A percentile compares a stretch with the other conserved stretches of the same genome.
phyloP scores from a whole-genome alignment of 371 early-diverging fungal genomes.

The Batkoa obscura region DNA sequence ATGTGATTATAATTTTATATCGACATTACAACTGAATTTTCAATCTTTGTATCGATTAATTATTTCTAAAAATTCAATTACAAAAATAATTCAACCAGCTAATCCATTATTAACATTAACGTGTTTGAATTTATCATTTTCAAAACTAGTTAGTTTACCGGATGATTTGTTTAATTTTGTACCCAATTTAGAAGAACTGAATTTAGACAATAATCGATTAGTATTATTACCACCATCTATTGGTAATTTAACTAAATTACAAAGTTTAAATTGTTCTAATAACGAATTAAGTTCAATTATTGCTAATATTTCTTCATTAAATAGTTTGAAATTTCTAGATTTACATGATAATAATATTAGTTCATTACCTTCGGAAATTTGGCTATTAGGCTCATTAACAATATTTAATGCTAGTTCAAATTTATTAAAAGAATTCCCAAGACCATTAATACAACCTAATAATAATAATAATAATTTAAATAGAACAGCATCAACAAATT shows the following conservation, averaged over 20 bases:
- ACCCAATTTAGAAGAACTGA: constrained; percentile 29
- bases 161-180: constrained; percentile 34
- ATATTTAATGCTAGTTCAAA: constrained; percentile 57
- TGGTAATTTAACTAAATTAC: constrained; percentile 26
- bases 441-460: not conserved
- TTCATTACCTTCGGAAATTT: constrained; percentile 63
- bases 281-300: constrained; percentile 44
- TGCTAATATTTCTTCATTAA: constrained; percentile 30
- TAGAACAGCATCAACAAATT: not conserved
- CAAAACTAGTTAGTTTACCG: constrained; percentile 45
- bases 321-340: constrained; percentile 28
- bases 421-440: constrained; percentile 35
- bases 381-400: constrained; percentile 50
- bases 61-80: constrained; percentile 32
- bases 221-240: constrained; percentile 41
- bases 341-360: constrained; percentile 51
- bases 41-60: constrained; percentile 19
- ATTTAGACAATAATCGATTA: constrained; percentile 54
- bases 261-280: constrained; percentile 36
- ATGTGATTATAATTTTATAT: constrained; percentile 43
- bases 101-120: constrained; percentile 14
- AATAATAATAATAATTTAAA: not conserved
- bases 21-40: constrained; percentile 20
- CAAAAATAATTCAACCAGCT: constrained; percentile 17
- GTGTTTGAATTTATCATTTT: constrained; percentile 39